These are phyloP conservation scores for Penicillium canariense DNA, from an alignment of 495 filamentous ascomycete species.

Conservation along the genomic window DNA sequence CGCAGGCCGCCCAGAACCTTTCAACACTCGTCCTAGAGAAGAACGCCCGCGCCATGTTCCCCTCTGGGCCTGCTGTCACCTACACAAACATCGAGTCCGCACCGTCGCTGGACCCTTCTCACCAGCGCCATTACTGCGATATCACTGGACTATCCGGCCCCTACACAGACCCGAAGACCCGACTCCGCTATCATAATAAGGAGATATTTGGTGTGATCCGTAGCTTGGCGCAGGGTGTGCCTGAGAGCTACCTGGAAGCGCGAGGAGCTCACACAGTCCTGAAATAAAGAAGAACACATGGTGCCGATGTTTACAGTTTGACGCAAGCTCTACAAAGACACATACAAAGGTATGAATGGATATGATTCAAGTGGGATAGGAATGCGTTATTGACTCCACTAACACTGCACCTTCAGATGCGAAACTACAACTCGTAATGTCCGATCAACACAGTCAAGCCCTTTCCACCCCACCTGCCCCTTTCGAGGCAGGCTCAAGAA, in stretches of 20 bases:
- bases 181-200: conserved; percentile 81
- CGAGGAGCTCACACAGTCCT: conserved; percentile 89
- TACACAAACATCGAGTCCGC: conserved; percentile 95
- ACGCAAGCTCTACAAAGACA: background rate
- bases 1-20: conserved; percentile 78
- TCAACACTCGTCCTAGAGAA: conserved; percentile 84
- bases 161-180: conserved; percentile 92
- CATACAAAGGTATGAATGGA: background rate
- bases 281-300: conserved; percentile 55
- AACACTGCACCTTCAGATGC: background rate
- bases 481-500: conserved; percentile 75
- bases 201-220: conserved; percentile 84
- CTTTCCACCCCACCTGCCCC: conserved; percentile 74
- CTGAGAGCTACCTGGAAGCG: conserved; percentile 84
- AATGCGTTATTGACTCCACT: background rate
- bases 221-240: conserved; percentile 69
- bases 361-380: too few relatives aligned
- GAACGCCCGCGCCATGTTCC: conserved; percentile 45
- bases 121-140: conserved; percentile 85
- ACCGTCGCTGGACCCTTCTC: conserved; percentile 71
- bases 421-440: conserved; percentile 26
- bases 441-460: conserved; percentile 88
- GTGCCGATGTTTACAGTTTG: background rate
- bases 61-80: conserved; percentile 68
- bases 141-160: conserved; percentile 84